Evolutionary conservation across 2,329 filamentous ascomycete species (phyloP).

Genomic region (Neofusicoccum ribis): DNA sequence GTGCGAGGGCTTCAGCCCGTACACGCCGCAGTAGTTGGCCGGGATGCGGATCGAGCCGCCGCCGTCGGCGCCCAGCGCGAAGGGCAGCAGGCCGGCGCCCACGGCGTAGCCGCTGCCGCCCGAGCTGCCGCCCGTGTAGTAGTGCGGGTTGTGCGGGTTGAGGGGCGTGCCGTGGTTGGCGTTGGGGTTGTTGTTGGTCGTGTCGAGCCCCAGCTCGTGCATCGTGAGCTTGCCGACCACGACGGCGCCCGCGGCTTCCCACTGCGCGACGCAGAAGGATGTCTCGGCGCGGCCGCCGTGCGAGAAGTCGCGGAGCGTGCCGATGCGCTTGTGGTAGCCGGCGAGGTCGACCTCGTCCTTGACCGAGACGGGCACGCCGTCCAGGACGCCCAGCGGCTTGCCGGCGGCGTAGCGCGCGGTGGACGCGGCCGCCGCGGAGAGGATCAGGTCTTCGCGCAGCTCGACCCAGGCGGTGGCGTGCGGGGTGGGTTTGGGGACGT

Average conservation of each 20-base stretch:
- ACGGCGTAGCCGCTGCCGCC: constrained; percentile 74
- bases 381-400: constrained; percentile 66
- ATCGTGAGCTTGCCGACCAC: constrained; percentile 75
- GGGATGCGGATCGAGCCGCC: constrained; percentile 77
- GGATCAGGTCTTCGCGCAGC: constrained; percentile 61
- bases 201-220: constrained; percentile 69
- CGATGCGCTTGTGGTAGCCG: constrained; percentile 68
- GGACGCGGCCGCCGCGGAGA: constrained; percentile 70
- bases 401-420: constrained; percentile 70
- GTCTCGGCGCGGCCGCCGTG: constrained; percentile 48
- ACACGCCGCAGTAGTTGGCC: constrained; percentile 73
- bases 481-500: constrained; percentile 53
- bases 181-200: constrained; percentile 73
- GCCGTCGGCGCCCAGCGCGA: constrained; percentile 69
- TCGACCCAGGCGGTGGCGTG: constrained; percentile 76
- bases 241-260: constrained; percentile 73
- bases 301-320: constrained; percentile 62
- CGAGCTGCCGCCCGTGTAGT: constrained; percentile 81
- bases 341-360: constrained; percentile 78
- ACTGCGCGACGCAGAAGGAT: constrained; percentile 68
- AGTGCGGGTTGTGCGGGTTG: constrained; percentile 74
- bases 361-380: constrained; percentile 79
- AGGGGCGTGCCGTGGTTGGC: constrained; percentile 70
- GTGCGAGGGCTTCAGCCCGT: constrained; percentile 78
- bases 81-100: constrained; percentile 70